Evolutionary conservation across 371 early-diverging fungal species (phyloP), one percentile per base, ranked within the genome.

Genomic region (Mortierella sp.): DNA sequence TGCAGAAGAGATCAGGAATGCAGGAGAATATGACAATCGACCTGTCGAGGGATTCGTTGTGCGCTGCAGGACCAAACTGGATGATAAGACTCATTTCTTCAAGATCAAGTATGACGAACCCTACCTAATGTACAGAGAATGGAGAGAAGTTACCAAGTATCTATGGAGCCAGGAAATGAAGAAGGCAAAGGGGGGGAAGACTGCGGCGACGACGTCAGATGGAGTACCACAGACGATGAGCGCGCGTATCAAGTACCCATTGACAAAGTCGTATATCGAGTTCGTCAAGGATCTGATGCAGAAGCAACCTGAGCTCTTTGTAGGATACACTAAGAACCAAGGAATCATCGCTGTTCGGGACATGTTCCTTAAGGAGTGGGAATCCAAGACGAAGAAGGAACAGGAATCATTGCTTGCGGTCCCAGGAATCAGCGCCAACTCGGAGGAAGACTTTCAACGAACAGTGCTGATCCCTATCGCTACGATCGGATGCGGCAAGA

Each of bases 81-180:
- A 71, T 37, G 63, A 59, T 27, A 24, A 25, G 24, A 83, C 79
- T 41, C 88, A 87, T 53, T 91, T 97, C 76, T 96, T 94, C 83
- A 98, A 98, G 82, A 85, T 95, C 80, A 98, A 97, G 76, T 96
- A 91, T 67, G 95, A 96, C 47, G 90, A 92, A 54, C 95, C 95
- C 1, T 98, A 98, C 62, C 73, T 96, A 28, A 87, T 95, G 85
- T 98, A 90, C 79, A 87, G 98, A 54, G 98, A 98, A 66, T 98
- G 95, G 90, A 85, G 98, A n/a, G 97, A 97, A 70, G 71, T 94
- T 9, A 96, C 98, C 9, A 90, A 73, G 57, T 77, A 34, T 21
- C 89, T 55, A 16, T 89, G 58, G 62, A 63, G 29, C 39, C 67
- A 39, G 46, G 78, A 64, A 60, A 16, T 21, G 40, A 68, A 64